Evolutionary conservation across 441 rosid species (phyloP).

Genomic region (Gossypium lobatum): DNA sequence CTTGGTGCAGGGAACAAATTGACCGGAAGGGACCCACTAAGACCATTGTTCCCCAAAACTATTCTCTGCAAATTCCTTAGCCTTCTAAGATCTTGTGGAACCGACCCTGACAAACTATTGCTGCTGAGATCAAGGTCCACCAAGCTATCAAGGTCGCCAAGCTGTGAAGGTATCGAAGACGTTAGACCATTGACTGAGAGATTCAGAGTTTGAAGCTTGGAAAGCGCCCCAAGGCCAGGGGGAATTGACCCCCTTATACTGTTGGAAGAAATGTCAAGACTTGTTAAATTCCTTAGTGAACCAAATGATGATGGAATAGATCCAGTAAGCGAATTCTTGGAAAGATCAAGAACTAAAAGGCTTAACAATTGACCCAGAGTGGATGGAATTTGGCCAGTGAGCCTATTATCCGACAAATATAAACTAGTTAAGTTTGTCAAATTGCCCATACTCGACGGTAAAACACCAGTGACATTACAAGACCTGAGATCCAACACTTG

Average conservation of each 20-base stretch:
- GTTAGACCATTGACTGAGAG: constrained; percentile 67
- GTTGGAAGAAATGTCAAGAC: constrained; percentile 71
- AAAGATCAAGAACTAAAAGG: constrained; percentile 64
- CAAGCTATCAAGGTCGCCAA: constrained; percentile 55
- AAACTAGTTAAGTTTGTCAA: constrained; percentile 51
- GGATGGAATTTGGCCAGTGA: constrained; percentile 53
- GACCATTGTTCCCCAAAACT: constrained; percentile 48
- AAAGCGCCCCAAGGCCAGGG: constrained; percentile 44
- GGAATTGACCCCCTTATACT: constrained; percentile 58
- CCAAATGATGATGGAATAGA: constrained; percentile 54
- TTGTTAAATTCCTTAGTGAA: constrained; percentile 44
- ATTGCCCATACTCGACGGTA: constrained; percentile 73
- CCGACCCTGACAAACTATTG: constrained; percentile 65
- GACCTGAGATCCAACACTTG: constrained; percentile 82
- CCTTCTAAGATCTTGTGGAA: constrained; percentile 58
- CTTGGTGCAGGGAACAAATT: constrained; percentile 39
- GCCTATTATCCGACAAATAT: constrained; percentile 53
- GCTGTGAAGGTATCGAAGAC: constrained; percentile 57
- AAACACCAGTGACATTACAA: constrained; percentile 49
- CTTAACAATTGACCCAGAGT: constrained; percentile 50
- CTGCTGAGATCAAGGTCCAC: constrained; percentile 81
- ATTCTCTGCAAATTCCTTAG: constrained; percentile 50
- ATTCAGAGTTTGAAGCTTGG: constrained; percentile 52
- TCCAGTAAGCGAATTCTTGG: constrained; percentile 61
- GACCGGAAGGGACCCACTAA: constrained; percentile 50